phyloP scores from a whole-genome alignment of 2,329 filamentous ascomycete genomes.

The Akanthomyces muscarius region DNA sequence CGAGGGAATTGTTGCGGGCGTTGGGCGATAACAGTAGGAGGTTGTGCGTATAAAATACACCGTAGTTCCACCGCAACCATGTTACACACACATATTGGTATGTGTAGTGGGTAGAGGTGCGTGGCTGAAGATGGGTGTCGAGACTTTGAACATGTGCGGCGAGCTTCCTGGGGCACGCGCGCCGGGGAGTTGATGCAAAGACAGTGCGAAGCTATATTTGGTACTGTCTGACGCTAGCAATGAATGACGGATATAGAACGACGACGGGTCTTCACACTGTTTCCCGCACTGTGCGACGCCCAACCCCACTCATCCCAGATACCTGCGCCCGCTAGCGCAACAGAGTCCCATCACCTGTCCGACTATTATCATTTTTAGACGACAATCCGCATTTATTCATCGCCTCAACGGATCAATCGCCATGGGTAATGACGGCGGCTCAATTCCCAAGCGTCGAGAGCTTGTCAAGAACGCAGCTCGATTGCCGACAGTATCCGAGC shows the following conservation, averaged over 20 bases:
- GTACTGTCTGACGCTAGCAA: background rate
- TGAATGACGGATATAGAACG: no score
- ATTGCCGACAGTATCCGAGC: constrained; percentile 73
- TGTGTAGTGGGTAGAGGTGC: background rate
- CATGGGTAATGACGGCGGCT: constrained; percentile 98
- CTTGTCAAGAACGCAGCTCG: constrained; percentile 92
- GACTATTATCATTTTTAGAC: background rate
- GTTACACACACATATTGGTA: constrained; percentile 3
- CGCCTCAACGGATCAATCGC: constrained; percentile 16
- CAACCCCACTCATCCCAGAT: constrained; percentile 7
- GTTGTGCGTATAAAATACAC: background rate
- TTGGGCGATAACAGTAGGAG: background rate
- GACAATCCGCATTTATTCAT: background rate
- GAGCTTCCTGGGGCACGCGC: background rate
- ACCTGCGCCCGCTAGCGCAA: background rate
- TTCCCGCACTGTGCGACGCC: constrained; percentile 4
- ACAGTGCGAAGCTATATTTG: background rate
- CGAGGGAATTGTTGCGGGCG: background rate
- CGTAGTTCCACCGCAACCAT: constrained; percentile 3
- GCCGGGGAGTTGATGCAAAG: background rate
- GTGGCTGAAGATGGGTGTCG: constrained; percentile 2
- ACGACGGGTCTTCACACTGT: background rate
- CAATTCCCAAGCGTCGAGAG: constrained; percentile 91
- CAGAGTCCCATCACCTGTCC: background rate
- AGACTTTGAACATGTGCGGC: background rate